Evolutionary conservation across 768 basidiomycete genomes (phyloP), one percentile per base, ranked within the genome.

Genomic region (Hydnomerulius pinastri): DNA sequence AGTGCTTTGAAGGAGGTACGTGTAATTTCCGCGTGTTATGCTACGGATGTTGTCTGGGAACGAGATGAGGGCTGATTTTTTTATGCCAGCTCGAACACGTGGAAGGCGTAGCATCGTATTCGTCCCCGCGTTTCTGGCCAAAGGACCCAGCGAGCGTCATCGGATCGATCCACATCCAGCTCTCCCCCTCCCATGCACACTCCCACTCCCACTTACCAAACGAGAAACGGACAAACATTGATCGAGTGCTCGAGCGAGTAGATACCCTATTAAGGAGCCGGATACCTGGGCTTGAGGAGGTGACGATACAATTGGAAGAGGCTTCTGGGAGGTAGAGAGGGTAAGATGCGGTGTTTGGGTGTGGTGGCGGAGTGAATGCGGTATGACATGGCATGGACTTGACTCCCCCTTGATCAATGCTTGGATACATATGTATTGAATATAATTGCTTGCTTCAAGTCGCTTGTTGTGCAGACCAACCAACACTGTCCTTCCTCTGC

Each of bases 131-230:
- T 21, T 97, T 99, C 70, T 98, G 97, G 97, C 94, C 94, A 0
- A 94, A 96, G 69, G 95, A 98, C 67, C 81, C 91, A 4, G 78
- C 81, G 3, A 85, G 82, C 38, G 66, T 97, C 32, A 84, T 98
- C 58, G 97, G 96, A 20, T 92, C 92, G 6, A 92, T 98, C 48
- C 92, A 91, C 64, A 82, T 99, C 42, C 91, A 92, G 57, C 78
- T 99, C n/a, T 76, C 81, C 8, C 80, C 79, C 9, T 83, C 87
- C 0, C 69, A 76, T 1, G 71, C 79, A 0, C 64, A 76, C 57
- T 82, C 88, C 56, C 86, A 80, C 67, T 73, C 80, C 20, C 80
- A 80, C 58, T 63, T 85, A 24, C 35, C 43, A 9, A 50, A 42
- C 21, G 54, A 23, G 36, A 63, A 58, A 46, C 54, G 51, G 28